Evolutionary conservation across 2,329 filamentous ascomycete species (phyloP), one percentile per base, ranked within the genome.

Genomic region (Diplodia scrobiculata): DNA sequence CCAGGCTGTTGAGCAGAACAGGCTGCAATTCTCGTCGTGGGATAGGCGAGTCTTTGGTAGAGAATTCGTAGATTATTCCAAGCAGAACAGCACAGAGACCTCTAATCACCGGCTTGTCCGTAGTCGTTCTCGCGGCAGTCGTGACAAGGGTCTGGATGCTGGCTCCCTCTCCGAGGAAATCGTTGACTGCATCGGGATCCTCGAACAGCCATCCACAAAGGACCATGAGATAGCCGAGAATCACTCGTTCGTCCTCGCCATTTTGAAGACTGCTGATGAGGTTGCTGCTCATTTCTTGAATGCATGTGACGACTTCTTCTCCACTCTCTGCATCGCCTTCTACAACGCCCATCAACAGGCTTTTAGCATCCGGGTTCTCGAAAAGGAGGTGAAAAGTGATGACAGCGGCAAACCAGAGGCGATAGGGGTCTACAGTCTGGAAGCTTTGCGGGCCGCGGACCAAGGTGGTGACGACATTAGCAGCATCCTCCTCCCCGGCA

Each of bases 21-120:
- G 90, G 87, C 72, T 96, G 91, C 52, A 99, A 80, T 10, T 90
- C 93, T 27, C 87, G 84, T 68, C 95, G 86, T 5, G 94, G 86
- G 62, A 99, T 89, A 0, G 95, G 92, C 0, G 94, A 98, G 77
- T 99, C 95, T 75, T 96, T 97, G 0, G 94, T 97, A 10, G 94
- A 98, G 73, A 98, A 99, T 73, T 99, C 95, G 75, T 98, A 99
- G 4, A 95, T 84, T 21, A 96, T 89, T 10, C 94, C 95, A 1
- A 98, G 83, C 0, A 99, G 80, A 74, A 92, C 87, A 17, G 92
- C 90, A 74, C 90, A 92, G 13, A 99, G 83, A 1, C 95, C 95
- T 70, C 91, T 90, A 14, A 94, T 83, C 36, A 96, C 81, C 21
- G 86, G 81, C 67, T 87, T 88, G 13, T 86, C 86, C 78, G 73